phyloP scores from a whole-genome alignment of 306 rosid genomes.

The Leucaena leucocephala region DNA sequence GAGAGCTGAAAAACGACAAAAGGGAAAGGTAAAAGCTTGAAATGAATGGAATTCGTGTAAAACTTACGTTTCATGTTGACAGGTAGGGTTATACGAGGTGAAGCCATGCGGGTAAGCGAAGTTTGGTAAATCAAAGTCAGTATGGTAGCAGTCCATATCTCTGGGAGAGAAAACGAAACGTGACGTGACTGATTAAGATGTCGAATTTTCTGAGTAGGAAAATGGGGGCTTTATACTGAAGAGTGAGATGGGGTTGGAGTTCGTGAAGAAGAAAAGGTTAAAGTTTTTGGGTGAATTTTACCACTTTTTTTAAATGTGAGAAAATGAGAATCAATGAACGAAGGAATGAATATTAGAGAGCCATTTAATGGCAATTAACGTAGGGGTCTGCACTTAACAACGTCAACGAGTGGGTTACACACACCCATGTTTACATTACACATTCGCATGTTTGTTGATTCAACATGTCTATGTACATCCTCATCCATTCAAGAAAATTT shows the following conservation, averaged over 20 bases:
- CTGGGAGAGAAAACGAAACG: neutral
- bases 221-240: slow-evolving; percentile 1
- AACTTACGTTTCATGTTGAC: slow-evolving; percentile 44
- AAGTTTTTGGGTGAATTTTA: slow-evolving; percentile 34
- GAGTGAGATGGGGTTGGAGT: slow-evolving; percentile 13
- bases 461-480: neutral
- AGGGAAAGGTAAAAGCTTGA: slow-evolving; percentile 20
- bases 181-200: too few species aligned
- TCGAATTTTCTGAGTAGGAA: neutral
- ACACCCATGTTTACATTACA: too few species aligned
- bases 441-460: neutral
- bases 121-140: slow-evolving; percentile 6
- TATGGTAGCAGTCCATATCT: slow-evolving; percentile 42
- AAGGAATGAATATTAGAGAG: slow-evolving; percentile 27
- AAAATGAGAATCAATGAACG: neutral
- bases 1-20: neutral
- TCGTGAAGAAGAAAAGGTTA: slow-evolving; percentile 49
- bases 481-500: neutral
- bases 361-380: slow-evolving; percentile 43
- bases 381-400: slow-evolving; percentile 38
- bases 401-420: neutral
- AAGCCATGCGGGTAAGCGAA: slow-evolving; percentile 40
- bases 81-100: slow-evolving; percentile 29
- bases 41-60: neutral
- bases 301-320: slow-evolving; percentile 21